Conservation (phyloP, 148 eudicot genomes). For the Rhododendron mucronatum region DNA sequence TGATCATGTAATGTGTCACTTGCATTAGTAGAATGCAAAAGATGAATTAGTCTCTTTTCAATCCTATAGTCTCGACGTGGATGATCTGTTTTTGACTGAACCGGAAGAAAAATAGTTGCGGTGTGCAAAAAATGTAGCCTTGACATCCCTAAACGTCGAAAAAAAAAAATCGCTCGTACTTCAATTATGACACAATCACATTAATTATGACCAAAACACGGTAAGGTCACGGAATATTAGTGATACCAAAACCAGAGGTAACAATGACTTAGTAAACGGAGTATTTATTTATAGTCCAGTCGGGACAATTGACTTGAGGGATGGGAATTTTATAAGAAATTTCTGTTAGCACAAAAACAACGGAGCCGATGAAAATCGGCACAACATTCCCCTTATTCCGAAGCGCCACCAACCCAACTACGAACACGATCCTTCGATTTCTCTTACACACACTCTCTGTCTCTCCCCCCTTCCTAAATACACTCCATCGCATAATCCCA, state of each 20-base stretch:
- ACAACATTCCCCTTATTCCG: neutral
- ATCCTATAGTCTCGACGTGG: no score
- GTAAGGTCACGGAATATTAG: no score
- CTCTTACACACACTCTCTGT: neutral
- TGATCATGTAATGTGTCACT: no score
- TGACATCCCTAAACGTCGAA: neutral
- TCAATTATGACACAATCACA: neutral
- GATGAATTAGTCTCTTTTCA: no score
- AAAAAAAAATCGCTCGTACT: no score
- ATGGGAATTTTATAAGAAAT: neutral
- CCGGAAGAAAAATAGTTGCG: neutral
- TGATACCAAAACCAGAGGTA: no score
- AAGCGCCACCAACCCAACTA: neutral
- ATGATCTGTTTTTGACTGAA: no score
- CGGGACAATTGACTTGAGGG: neutral
- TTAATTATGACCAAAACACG: no score
- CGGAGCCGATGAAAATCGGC: neutral
- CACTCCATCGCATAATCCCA: neutral
- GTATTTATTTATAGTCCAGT: neutral
- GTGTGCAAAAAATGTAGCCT: neutral
- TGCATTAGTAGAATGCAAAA: no score
- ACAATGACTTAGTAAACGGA: neutral
- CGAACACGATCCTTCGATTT: neutral
- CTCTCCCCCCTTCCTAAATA: neutral
- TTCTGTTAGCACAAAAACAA: neutral